phyloP scores from a whole-genome alignment of 2,329 filamentous ascomycete species.

The Fusarium newnesense region DNA sequence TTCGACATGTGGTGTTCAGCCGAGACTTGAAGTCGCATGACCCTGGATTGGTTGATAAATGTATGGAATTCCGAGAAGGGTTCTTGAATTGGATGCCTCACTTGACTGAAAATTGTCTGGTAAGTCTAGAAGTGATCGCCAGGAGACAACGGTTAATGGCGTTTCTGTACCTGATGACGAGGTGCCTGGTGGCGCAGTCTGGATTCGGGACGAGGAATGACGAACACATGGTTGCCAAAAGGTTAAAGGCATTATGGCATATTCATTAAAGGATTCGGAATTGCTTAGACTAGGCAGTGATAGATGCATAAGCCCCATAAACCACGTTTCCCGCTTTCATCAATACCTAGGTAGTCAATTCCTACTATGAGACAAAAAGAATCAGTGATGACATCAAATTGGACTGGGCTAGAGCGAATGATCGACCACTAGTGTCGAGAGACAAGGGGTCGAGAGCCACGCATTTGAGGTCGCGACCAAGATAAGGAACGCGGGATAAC shows the following conservation, averaged over 20 bases:
- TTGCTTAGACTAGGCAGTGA: neutral
- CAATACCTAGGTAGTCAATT: neutral
- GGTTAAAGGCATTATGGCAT: neutral
- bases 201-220: conserved; percentile 11
- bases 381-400: conserved; percentile 14
- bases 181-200: conserved; percentile 24
- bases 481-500: conserved; percentile 24
- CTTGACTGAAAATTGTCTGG: neutral
- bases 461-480: conserved; percentile 33
- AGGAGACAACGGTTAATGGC: conserved; percentile 22
- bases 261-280: neutral
- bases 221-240: neutral
- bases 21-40: conserved; percentile 4
- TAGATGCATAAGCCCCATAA: conserved; percentile 5
- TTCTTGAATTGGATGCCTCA: conserved; percentile 3
- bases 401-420: conserved; percentile 26
- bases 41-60: neutral
- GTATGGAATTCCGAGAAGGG: neutral
- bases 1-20: neutral
- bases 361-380: neutral
- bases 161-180: conserved; percentile 29
- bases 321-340: conserved; percentile 12
- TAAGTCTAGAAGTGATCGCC: conserved; percentile 5
- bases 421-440: conserved; percentile 39
- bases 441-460: conserved; percentile 33